Conservation (phyloP, 805 yeast species). For the Lipomyces spencermartinsiae region DNA sequence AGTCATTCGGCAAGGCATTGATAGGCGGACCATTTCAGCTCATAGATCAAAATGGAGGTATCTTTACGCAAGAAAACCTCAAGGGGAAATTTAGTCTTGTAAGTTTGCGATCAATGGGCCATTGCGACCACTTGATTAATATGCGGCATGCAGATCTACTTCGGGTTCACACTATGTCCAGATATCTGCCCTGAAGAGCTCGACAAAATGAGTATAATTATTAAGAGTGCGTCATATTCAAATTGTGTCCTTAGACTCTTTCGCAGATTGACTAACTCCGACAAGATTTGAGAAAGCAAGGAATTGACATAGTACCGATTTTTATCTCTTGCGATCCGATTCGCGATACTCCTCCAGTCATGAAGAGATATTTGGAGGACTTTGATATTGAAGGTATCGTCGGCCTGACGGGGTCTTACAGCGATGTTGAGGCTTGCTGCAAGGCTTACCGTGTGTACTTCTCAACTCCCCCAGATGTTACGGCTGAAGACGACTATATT, state of each 20-base stretch:
- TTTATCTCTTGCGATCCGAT: slow-evolving; percentile 98
- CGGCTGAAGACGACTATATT: slow-evolving; percentile 94
- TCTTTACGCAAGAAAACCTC: slow-evolving; percentile 78
- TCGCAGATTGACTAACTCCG: not conserved
- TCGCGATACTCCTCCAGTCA: slow-evolving; percentile 84
- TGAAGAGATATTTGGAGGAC: slow-evolving; percentile 81
- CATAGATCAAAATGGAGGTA: slow-evolving; percentile 70
- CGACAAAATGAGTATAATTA: slow-evolving; percentile 82
- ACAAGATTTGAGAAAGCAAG: slow-evolving; percentile 59
- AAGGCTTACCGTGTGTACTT: slow-evolving; percentile 92
- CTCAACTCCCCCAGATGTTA: slow-evolving; percentile 93
- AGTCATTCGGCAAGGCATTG: slow-evolving; percentile 72
- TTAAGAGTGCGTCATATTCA: slow-evolving; percentile 51
- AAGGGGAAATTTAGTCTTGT: slow-evolving; percentile 75
- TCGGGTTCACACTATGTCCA: slow-evolving; percentile 97
- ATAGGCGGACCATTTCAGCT: slow-evolving; percentile 90
- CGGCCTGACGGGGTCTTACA: slow-evolving; percentile 92
- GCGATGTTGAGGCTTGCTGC: slow-evolving; percentile 81
- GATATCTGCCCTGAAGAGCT: slow-evolving; percentile 98
- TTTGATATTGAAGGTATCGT: slow-evolving; percentile 82
- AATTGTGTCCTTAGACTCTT: not conserved
- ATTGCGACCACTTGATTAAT: not conserved
- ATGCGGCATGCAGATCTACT: slow-evolving; percentile 60
- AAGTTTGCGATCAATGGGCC: not conserved
- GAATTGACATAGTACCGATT: slow-evolving; percentile 75